phyloP scores from a whole-genome alignment of 306 rosid species.

The Oxytropis ochrocephala region DNA sequence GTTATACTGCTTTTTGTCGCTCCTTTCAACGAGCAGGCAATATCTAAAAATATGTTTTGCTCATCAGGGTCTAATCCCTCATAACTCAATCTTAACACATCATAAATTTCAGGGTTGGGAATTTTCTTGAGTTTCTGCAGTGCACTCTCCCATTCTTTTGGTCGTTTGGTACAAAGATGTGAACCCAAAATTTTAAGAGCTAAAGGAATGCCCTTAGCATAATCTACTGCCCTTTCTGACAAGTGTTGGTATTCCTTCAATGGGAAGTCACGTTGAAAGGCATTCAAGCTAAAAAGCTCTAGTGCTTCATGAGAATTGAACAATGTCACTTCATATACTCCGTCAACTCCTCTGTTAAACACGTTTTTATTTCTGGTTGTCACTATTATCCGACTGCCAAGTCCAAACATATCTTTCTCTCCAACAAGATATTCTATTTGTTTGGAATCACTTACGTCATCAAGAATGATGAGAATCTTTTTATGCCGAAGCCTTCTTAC shows the following conservation, averaged over 20 bases:
- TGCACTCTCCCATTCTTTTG: constrained; percentile 1
- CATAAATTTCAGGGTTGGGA: background rate
- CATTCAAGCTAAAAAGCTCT: background rate
- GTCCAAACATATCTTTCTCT: background rate
- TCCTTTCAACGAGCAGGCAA: background rate
- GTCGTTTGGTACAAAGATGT: background rate
- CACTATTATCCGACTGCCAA: background rate
- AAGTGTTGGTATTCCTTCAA: background rate
- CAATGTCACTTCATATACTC: background rate
- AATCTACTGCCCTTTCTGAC: background rate
- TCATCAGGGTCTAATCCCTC: constrained; percentile 5
- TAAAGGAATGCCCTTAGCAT: constrained; percentile 4
- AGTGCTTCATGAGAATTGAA: background rate
- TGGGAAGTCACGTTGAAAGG: constrained; percentile 5
- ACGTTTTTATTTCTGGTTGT: background rate
- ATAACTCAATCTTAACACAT: constrained; percentile 1
- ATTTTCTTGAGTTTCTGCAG: background rate
- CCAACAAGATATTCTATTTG: constrained; percentile 1
- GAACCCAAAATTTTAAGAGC: background rate
- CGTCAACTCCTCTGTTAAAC: background rate
- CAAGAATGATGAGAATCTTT: background rate
- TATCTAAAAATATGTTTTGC: background rate
- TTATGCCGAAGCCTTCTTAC: background rate
- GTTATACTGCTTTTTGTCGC: background rate
- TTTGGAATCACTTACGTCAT: background rate